A percentile compares a stretch with the other conserved stretches of the same genome.
Conservation (phyloP, 2,329 filamentous ascomycete genomes). For the Didymella pinodella region DNA sequence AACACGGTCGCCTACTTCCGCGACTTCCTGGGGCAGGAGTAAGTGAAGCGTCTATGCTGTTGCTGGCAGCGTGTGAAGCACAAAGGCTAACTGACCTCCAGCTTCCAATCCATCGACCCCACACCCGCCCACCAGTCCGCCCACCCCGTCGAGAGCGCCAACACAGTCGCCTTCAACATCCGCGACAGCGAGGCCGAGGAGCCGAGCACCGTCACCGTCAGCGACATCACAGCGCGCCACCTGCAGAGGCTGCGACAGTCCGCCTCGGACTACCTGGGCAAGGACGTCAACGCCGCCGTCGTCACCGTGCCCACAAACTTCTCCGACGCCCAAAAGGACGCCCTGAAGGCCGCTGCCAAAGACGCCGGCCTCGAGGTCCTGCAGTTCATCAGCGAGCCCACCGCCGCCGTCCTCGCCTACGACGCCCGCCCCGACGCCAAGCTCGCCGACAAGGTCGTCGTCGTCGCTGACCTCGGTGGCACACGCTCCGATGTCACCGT, state of each 20-base stretch:
- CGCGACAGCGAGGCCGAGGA: conserved; percentile 69
- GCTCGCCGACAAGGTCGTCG: conserved; percentile 83
- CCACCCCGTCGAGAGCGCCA: conserved; percentile 79
- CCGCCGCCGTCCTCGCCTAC: conserved; percentile 88
- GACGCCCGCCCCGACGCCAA: conserved; percentile 81
- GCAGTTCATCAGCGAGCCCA: conserved; percentile 90
- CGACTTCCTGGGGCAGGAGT: conserved; percentile 95
- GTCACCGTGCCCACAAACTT: conserved; percentile 95
- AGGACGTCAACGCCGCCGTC: conserved; percentile 92
- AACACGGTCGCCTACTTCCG: conserved; percentile 97
- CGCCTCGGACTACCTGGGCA: conserved; percentile 91
- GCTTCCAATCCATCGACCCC: conserved; percentile 94
- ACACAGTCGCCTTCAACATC: conserved; percentile 80
- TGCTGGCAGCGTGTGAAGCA: no score
- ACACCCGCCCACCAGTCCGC: conserved; percentile 93
- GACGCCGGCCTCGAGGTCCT: conserved; percentile 86
- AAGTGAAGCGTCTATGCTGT: conserved; percentile 45
- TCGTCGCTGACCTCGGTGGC: conserved; percentile 92
- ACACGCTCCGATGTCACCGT: conserved; percentile 92
- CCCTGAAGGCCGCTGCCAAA: conserved; percentile 78
- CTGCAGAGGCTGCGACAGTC: conserved; percentile 81
- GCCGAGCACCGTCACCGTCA: conserved; percentile 74
- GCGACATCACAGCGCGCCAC: conserved; percentile 85
- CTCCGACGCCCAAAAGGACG: conserved; percentile 82
- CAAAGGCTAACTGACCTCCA: conserved; percentile 42